phyloP scores from a whole-genome alignment of 83 land plant species.

The Picea abies region DNA sequence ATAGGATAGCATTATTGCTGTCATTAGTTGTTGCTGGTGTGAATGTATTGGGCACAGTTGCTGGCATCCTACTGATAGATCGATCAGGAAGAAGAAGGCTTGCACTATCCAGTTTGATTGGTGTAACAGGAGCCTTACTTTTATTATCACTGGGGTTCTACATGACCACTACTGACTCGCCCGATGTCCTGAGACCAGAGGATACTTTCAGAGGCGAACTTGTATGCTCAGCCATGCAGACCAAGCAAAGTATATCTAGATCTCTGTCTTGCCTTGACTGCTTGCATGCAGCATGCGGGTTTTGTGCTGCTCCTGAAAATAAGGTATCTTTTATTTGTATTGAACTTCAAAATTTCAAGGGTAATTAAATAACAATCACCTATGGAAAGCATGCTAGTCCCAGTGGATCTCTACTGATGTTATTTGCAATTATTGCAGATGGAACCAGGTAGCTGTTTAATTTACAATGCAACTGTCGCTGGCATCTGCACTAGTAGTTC shows the following conservation, averaged over 20 bases:
- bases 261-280: no score
- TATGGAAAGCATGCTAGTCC: background rate
- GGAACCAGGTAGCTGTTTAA: constrained; percentile 63
- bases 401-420: background rate
- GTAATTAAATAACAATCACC: background rate
- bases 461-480: constrained; percentile 4
- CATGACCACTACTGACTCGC: no score
- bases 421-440: constrained; percentile 33
- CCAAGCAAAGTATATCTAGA: no score
- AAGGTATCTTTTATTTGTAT: background rate
- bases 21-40: constrained; percentile 70
- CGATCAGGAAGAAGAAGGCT: constrained; percentile 50
- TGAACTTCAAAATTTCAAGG: background rate
- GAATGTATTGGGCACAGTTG: constrained; percentile 61
- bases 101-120: no score
- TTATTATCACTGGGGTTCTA: no score
- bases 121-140: no score
- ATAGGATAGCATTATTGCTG: constrained; percentile 58
- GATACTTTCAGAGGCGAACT: no score
- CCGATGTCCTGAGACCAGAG: no score
- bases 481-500: constrained; percentile 29
- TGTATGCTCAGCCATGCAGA: no score
- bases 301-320: no score
- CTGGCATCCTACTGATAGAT: constrained; percentile 58
- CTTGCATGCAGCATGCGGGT: no score